A percentile compares a stretch with the other conserved stretches of the same genome.
phyloP scores from a whole-genome alignment of 768 basidiomycete genomes.

The Kwoniella pini region DNA sequence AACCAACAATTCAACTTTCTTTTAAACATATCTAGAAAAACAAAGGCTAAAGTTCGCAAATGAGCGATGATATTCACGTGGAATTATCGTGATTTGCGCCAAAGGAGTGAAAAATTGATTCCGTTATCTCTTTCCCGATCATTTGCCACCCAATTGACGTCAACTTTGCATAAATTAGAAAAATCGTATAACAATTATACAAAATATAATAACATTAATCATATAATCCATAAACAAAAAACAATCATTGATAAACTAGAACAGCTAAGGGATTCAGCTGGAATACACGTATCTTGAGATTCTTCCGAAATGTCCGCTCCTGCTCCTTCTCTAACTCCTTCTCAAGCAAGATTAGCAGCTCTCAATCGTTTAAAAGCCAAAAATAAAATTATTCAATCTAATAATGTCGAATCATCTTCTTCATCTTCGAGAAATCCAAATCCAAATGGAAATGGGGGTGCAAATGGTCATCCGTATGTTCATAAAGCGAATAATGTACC shows the following conservation, averaged over 20 bases:
- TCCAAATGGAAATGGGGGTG: not conserved
- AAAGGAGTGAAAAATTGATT: too few species aligned
- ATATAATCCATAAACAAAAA: too few species aligned
- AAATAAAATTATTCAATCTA: slow-evolving; percentile 23
- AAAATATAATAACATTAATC: too few species aligned
- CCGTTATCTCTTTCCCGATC: not conserved
- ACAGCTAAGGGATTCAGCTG: too few species aligned
- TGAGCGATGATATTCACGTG: not conserved
- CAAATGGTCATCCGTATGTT: slow-evolving; percentile 22
- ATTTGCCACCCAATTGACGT: slow-evolving; percentile 18
- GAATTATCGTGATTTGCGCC: too few species aligned
- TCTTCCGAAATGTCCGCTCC: slow-evolving; percentile 11
- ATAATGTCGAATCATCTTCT: not conserved
- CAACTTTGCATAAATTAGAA: too few species aligned
- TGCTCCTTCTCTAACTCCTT: slow-evolving; percentile 27
- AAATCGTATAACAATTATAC: too few species aligned
- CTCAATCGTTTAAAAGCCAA: slow-evolving; percentile 52
- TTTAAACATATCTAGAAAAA: too few species aligned
- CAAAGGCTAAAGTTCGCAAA: too few species aligned
- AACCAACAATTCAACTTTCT: too few species aligned
- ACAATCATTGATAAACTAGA: too few species aligned
- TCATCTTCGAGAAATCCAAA: not conserved
- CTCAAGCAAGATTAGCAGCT: slow-evolving; percentile 44
- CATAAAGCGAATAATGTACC: slow-evolving; percentile 32
- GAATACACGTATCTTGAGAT: not conserved